Evolutionary conservation across 805 yeast genomes (phyloP), one percentile per base, ranked within the genome.

Genomic region (Wickerhamiella siamensis): DNA sequence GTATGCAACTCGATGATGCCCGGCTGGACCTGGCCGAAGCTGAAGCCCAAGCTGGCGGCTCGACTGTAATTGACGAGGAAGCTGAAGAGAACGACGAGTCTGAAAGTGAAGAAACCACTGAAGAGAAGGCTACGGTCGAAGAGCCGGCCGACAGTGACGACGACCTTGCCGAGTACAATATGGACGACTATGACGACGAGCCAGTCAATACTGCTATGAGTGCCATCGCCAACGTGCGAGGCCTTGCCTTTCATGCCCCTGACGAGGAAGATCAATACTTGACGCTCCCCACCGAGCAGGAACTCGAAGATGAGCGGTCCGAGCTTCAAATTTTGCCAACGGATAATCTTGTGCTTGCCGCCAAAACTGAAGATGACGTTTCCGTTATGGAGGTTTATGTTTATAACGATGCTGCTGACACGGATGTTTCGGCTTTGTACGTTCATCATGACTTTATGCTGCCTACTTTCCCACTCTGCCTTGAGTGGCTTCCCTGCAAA

Each of bases 381-480:
- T 84, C 95, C 5, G 82, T 79, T 56, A 67, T 91, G 55, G 97
- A 91, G 55, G 93, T 88, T 3, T 88, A 88, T 55, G 82, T 91
- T 19, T 91, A 87, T 59, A 97, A 91, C 57, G 95, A 87, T 56
- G 88, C 87, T 33, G 83, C 82, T 39, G 88, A 84, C 40, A 29
- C 18, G 10, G 68, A 75, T 4, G 68, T 71, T 22, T 72, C 79
- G 42, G 74, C 78, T 31, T 64, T 91, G 48, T 91, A 91, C 56
- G 91, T 88, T 39, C 98, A 91, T 58, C 98, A 91, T 61, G 98
- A 91, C 60, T 64, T 88, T 51, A 84, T 91, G 95, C 70, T 91
- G 47, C 98, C 98, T 1, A 81, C 95, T 2, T 88, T 91, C 71
- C 98, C 98, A 33, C 70, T 91, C 46, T 84, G 96, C 59, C 87